These are phyloP conservation scores for Rachicladosporium sp. DNA, from an alignment of 2,329 filamentous ascomycete genomes.

Conservation along the genomic window DNA sequence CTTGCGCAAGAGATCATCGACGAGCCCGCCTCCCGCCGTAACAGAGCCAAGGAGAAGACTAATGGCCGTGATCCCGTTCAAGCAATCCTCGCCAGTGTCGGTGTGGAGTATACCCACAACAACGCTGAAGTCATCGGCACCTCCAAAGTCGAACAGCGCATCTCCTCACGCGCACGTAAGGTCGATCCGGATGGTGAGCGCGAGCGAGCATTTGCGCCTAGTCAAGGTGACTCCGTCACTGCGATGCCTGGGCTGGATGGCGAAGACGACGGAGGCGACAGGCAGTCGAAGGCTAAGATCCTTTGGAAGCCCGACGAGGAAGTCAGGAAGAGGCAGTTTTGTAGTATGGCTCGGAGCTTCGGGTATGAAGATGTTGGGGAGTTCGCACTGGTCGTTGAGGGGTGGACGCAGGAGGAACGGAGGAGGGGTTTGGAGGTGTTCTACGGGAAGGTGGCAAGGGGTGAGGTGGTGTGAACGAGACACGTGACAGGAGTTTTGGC, in stretches of 20 bases:
- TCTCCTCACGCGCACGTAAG: constrained; percentile 65
- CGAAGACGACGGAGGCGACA: constrained; percentile 11
- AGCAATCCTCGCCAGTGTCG: constrained; percentile 75
- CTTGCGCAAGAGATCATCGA: constrained; percentile 51
- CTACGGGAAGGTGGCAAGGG: constrained; percentile 46
- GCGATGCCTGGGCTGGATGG: constrained; percentile 2
- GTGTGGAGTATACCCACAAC: constrained; percentile 90
- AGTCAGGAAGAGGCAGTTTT: constrained; percentile 73
- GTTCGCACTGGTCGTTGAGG: constrained; percentile 83
- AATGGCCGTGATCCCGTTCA: constrained; percentile 60
- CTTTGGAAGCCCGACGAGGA: constrained; percentile 61
- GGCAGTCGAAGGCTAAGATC: constrained; percentile 35
- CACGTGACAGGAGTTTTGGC: too few species aligned
- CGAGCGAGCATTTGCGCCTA: constrained; percentile 24
- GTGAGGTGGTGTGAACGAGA: constrained; percentile 25
- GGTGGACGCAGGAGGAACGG: constrained; percentile 75
- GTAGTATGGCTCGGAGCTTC: constrained; percentile 71
- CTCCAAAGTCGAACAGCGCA: constrained; percentile 76
- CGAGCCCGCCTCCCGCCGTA: constrained; percentile 18
- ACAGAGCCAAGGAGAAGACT: constrained; percentile 22
- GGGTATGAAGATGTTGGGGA: constrained; percentile 65
- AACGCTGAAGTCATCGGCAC: constrained; percentile 91
- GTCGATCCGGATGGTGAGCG: constrained; percentile 40
- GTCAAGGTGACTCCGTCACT: neutral
- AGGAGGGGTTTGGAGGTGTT: constrained; percentile 68